phyloP scores from a whole-genome alignment of 169 alveolate species.

The Miamiensis avidus region DNA sequence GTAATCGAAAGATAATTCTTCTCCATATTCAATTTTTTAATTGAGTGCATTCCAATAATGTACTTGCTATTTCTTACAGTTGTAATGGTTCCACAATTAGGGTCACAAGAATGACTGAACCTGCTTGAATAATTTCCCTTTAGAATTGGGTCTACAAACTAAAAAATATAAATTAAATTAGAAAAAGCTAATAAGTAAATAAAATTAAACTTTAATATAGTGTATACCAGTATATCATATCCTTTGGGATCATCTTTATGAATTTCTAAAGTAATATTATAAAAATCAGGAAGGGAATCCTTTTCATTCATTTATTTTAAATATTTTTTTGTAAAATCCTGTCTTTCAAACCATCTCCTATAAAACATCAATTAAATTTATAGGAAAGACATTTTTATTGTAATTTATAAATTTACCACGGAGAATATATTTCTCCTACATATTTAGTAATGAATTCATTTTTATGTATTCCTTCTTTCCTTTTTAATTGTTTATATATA shows the following conservation, averaged over 20 bases:
- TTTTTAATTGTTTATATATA: too few species aligned
- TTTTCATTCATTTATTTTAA: constrained; percentile 62
- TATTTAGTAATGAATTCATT: constrained; percentile 81
- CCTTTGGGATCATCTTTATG: constrained; percentile 31
- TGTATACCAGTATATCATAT: constrained; percentile 25
- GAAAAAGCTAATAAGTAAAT: too few species aligned
- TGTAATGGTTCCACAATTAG: constrained; percentile 85
- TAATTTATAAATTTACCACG: constrained; percentile 41
- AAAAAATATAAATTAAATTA: too few species aligned
- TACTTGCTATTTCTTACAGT: constrained; percentile 76
- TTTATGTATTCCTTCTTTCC: constrained; percentile 72
- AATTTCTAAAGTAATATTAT: constrained; percentile 23
- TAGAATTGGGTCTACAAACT: constrained; percentile 81
- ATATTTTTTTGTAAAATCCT: constrained; percentile 77
- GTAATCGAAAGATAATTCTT: constrained; percentile 87
- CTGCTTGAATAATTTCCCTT: constrained; percentile 83
- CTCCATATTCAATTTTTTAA: constrained; percentile 80
- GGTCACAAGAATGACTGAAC: constrained; percentile 84
- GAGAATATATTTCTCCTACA: constrained; percentile 84
- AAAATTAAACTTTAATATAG: too few species aligned
- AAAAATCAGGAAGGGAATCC: constrained; percentile 27
- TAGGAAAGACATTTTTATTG: too few species aligned
- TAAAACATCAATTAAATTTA: too few species aligned
- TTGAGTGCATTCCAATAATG: constrained; percentile 85
- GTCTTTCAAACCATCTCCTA: constrained; percentile 83